Conservation (phyloP, 2,329 filamentous ascomycete species). For the Metarhizium guizhouense region DNA sequence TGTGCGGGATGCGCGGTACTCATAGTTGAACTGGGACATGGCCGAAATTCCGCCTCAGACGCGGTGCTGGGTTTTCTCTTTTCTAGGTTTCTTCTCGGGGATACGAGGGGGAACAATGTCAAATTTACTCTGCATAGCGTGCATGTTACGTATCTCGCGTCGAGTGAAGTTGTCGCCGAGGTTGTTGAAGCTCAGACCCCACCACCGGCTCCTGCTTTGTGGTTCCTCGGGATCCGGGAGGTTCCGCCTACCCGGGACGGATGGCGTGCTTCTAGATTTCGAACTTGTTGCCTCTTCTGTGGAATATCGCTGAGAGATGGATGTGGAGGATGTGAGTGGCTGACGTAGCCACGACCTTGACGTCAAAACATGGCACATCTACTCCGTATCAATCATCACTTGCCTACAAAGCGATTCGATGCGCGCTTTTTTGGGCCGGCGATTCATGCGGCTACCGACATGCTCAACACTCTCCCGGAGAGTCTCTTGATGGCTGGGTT, state of each 20-base stretch:
- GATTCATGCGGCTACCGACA: no score
- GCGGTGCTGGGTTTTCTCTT: not conserved
- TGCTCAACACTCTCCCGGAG: no score
- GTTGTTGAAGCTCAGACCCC: not conserved
- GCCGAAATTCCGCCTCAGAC: not conserved
- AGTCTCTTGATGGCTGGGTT: no score
- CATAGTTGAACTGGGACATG: constrained; percentile 6
- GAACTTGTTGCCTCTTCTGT: not conserved
- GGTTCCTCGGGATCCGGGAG: not conserved
- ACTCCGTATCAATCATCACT: no score
- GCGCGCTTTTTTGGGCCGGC: no score
- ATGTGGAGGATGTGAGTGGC: no score
- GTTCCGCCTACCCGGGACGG: not conserved
- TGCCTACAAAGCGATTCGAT: no score
- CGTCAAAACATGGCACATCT: no score
- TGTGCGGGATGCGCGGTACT: constrained; percentile 3
- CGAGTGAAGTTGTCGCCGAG: no score
- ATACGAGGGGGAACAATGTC: not conserved
- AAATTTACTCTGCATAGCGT: no score
- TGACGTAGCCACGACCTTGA: no score
- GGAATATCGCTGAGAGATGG: no score
- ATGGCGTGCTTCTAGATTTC: not conserved
- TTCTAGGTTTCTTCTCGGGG: not conserved
- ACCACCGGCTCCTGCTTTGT: not conserved
- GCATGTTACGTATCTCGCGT: not conserved